Base-by-base conservation (phyloP, 257 asterid genomes). In the Knoxia roxburghii region DNA sequence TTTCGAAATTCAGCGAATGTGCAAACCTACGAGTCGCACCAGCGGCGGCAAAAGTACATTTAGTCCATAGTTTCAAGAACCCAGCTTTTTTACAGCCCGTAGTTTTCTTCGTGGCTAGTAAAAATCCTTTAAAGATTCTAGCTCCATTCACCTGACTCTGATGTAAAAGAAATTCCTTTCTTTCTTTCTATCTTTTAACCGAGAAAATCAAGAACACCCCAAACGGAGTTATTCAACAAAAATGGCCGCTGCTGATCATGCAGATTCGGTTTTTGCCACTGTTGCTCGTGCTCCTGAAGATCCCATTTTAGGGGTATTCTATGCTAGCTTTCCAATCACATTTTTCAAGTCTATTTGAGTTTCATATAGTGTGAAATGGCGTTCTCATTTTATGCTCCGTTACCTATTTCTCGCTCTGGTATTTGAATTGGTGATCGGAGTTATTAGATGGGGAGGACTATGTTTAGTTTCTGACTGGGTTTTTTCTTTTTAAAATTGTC, bases 241-340 rank as follows among this genome's bases (percentile, higher is more conserved):
- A 63, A 77, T 77, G 82, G 73, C 80, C 56, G 53, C 56, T 26
- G n/a, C n/a, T n/a, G 67, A 40, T 67, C 43, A 53, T 65, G 37
- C 52, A 21, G 72, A 74, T 68, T 88, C 93, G 9, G 96, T 84
- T 55, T 88, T 88, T 75, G 76, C 89, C 59, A 64, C 39, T 68
- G 73, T 86, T 72, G 89, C 78, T 64, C 96, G 74, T 46, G 96
- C 93, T 60, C 96, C 93, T 37, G 96, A 88, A 76, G 96, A 88
- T 86, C 86, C 93, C 41, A 88, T 88, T 61, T 63, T 86, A 54
- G 93, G 96, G 85, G 96, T 88, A 80, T 3, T 37, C 41, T 37
- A 4, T 6, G n/a, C 39, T 51, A 3, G 6, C 30, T 60, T 69
- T 21, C 30, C 40, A 20, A 17, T 69, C n/a, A 32, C 58, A 13